These are phyloP conservation scores for Paracoccidioides brasiliensis DNA, from an alignment of 2,329 filamentous ascomycete species.

Conservation along the genomic window DNA sequence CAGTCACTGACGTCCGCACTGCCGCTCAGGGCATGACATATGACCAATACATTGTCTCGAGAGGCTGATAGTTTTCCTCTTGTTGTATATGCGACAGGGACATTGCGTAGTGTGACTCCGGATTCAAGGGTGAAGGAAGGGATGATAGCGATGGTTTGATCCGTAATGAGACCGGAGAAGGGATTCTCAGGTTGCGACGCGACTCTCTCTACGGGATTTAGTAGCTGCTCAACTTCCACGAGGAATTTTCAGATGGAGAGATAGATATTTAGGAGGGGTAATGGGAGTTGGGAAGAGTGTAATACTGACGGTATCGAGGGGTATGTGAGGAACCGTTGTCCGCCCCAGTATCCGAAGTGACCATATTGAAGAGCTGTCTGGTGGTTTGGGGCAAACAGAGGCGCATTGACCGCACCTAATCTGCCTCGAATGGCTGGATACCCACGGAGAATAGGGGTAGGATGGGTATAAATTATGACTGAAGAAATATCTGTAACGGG, in stretches of 20 bases:
- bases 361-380: slow-evolving; percentile 5
- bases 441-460: background rate
- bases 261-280: too few species aligned
- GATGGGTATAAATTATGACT: background rate
- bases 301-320: slow-evolving; percentile 27
- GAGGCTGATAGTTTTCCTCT: slow-evolving; percentile 44
- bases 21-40: slow-evolving; percentile 43
- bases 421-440: background rate
- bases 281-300: slow-evolving; percentile 6
- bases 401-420: background rate
- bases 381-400: background rate
- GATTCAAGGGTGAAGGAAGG: slow-evolving; percentile 89
- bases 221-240: slow-evolving; percentile 24
- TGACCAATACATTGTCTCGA: slow-evolving; percentile 51
- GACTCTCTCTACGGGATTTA: slow-evolving; percentile 44
- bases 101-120: slow-evolving; percentile 68
- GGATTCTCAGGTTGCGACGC: slow-evolving; percentile 75
- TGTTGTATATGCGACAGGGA: slow-evolving; percentile 52
- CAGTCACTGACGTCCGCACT: slow-evolving; percentile 44
- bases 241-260: slow-evolving; percentile 5
- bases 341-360: slow-evolving; percentile 4
- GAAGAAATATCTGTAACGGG: too few species aligned
- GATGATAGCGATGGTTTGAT: slow-evolving; percentile 76
- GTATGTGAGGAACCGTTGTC: slow-evolving; percentile 9
- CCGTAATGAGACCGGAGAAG: slow-evolving; percentile 70